Evolutionary conservation across 495 filamentous ascomycete species (phyloP), one percentile per base, ranked within the genome.

Genomic region (Pyronema domesticum): DNA sequence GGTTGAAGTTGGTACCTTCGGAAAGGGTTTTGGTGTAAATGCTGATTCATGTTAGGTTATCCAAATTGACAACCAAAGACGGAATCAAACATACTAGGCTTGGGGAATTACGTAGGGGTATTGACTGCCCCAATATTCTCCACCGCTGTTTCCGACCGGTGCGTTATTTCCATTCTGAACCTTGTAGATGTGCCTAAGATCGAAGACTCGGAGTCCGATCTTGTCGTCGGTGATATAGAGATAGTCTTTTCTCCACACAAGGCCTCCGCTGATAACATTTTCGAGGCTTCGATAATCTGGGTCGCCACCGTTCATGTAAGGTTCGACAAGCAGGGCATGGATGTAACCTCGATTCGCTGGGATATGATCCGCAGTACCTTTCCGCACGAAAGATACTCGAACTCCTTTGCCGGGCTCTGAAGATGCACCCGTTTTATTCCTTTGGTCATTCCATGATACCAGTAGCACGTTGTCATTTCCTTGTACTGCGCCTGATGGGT

Each of bases 391-490:
- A 6, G 47, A 10, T 7, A 50, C 47, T 30, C 47, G 47, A 8
- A 50, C 47, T 19, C 47, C 47, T 19, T 50, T 36, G 6, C 47
- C 30, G 11, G 47, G 7, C 6, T 30, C 47, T 30, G 17, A 7
- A 6, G 47, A 6, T 30, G 7, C 10, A 7, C 47, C 47, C 11
- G 47, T 50, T 11, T 7, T 33, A 36, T 50, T 50, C 6, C 47
- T 14, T 15, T 50, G 47, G 19, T 50, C 47, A 30, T 50, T 50
- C 47, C 47, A 50, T 6, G 47, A 50, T 7, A 50, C 47, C 6
- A 35, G 9, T 7, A 50, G 6, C 15, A 50, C 47, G 23, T 36
- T 30, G 9, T 11, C 35, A 15, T 50, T 50, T 8, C 23, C 23
- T 14, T 36, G 7, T 10, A 50, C 30, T 6, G 35, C 15, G 8